These are phyloP conservation scores for Yarrowia yakushimensis DNA, from an alignment of 805 yeast species.

Conservation along the genomic window DNA sequence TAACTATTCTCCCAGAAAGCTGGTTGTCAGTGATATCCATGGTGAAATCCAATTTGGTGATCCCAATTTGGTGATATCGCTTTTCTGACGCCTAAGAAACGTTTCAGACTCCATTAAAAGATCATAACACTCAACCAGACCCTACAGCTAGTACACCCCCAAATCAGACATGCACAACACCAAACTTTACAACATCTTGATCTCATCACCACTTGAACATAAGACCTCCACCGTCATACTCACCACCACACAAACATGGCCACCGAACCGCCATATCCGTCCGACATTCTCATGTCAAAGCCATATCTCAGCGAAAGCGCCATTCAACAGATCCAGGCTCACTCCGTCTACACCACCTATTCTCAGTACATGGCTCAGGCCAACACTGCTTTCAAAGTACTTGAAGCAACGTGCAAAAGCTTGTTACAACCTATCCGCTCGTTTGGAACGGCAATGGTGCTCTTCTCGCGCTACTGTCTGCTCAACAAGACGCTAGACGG, in stretches of 20 bases:
- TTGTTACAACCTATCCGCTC: slow-evolving; percentile 56
- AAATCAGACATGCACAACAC: background rate
- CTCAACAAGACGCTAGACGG: slow-evolving; percentile 43
- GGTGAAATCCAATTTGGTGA: no score
- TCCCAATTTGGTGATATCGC: no score
- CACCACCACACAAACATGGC: background rate
- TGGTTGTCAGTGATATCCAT: no score
- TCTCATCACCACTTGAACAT: no score
- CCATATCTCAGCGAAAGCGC: slow-evolving; percentile 23
- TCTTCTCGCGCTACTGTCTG: slow-evolving; percentile 66
- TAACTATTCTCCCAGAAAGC: no score
- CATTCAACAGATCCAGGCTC: slow-evolving; percentile 17
- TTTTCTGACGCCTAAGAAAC: no score
- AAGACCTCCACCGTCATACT: background rate
- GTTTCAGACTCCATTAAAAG: no score
- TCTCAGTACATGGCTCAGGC: slow-evolving; percentile 19
- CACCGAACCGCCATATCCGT: background rate
- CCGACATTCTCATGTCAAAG: slow-evolving; percentile 17
- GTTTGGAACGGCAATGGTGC: slow-evolving; percentile 65
- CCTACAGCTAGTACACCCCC: no score
- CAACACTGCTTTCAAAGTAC: background rate
- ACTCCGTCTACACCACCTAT: background rate
- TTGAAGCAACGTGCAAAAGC: background rate
- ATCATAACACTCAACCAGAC: no score
- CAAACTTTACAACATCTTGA: slow-evolving; percentile 3